These are phyloP conservation scores for Barbatosphaeria neglecta DNA, from an alignment of 495 filamentous ascomycete species.

Conservation along the genomic window DNA sequence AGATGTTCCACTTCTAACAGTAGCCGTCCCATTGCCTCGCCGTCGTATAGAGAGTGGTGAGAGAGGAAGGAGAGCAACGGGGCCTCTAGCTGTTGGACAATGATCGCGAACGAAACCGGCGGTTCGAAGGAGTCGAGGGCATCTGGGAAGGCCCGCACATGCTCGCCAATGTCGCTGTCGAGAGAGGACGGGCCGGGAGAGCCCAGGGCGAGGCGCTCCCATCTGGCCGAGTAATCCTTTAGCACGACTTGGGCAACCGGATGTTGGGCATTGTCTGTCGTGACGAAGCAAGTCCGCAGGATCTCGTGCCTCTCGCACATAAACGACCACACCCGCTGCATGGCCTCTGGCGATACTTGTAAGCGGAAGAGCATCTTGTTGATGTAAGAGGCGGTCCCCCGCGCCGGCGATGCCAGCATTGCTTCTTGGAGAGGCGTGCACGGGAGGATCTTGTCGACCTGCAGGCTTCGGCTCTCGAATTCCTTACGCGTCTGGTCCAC, in stretches of 20 bases:
- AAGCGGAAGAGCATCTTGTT: constrained; percentile 33
- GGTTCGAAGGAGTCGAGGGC: constrained; percentile 19
- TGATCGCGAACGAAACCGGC: constrained; percentile 22
- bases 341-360: constrained; percentile 3
- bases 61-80: constrained; percentile 46
- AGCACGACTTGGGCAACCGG: constrained; percentile 52
- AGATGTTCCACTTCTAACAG: constrained; percentile 51
- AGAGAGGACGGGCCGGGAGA: constrained; percentile 6
- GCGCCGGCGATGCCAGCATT: constrained; percentile 50
- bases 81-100: constrained; percentile 7
- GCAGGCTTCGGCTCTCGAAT: constrained; percentile 19
- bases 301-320: constrained; percentile 50
- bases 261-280: constrained; percentile 34
- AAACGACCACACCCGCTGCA: constrained; percentile 34
- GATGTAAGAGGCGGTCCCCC: constrained; percentile 22
- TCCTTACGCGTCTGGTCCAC: constrained; percentile 15
- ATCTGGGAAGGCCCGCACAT: constrained; percentile 15
- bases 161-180: constrained; percentile 9
- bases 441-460: constrained; percentile 48
- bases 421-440: constrained; percentile 76
- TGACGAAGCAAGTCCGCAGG: constrained; percentile 49
- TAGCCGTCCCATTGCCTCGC: constrained; percentile 51
- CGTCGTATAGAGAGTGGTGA: constrained; percentile 78
- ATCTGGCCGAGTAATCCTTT: constrained; percentile 12
- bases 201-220: constrained; percentile 20